These are phyloP conservation scores for Lachancea nothofagi DNA, from an alignment of 805 yeast genomes.

Conservation along the genomic window DNA sequence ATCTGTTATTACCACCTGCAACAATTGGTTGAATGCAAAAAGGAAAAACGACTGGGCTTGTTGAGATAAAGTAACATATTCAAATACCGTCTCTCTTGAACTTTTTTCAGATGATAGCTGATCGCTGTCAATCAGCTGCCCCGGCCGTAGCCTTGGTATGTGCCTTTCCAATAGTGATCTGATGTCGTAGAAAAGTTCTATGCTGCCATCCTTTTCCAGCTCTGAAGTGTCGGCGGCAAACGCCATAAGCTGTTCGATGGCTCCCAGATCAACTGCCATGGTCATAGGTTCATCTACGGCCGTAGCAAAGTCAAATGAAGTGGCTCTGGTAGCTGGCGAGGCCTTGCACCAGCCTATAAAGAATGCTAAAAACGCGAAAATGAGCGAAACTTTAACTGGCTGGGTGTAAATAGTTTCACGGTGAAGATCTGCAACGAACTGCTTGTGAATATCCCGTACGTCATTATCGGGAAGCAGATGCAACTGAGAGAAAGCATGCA, in stretches of 20 bases:
- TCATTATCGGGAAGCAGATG: constrained; percentile 34
- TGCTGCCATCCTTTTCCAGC: constrained; percentile 35
- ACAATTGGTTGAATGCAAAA: constrained; percentile 44
- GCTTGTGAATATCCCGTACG: constrained; percentile 36
- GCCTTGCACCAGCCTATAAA: constrained; percentile 66
- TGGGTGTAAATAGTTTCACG: constrained; percentile 39
- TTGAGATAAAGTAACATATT: constrained; percentile 21
- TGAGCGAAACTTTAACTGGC: constrained; percentile 46
- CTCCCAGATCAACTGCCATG: constrained; percentile 55
- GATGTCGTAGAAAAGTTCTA: constrained; percentile 55
- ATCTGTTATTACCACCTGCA: constrained; percentile 52
- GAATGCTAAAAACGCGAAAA: constrained; percentile 48
- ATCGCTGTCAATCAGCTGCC: constrained; percentile 46
- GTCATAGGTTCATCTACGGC: constrained; percentile 58
- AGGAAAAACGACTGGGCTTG: constrained; percentile 33
- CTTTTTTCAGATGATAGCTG: constrained; percentile 2
- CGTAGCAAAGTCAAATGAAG: constrained; percentile 47
- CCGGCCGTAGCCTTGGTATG: constrained; percentile 51
- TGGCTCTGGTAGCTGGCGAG: constrained; percentile 36
- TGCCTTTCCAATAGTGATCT: constrained; percentile 62
- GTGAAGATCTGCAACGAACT: constrained; percentile 34
- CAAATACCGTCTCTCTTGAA: constrained; percentile 9
- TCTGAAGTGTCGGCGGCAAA: constrained; percentile 51
- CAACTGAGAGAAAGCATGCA: constrained; percentile 40
- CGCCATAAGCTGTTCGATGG: constrained; percentile 61